phyloP scores from a whole-genome alignment of 2,329 filamentous ascomycete species.

The Beauveria rudraprayagi region DNA sequence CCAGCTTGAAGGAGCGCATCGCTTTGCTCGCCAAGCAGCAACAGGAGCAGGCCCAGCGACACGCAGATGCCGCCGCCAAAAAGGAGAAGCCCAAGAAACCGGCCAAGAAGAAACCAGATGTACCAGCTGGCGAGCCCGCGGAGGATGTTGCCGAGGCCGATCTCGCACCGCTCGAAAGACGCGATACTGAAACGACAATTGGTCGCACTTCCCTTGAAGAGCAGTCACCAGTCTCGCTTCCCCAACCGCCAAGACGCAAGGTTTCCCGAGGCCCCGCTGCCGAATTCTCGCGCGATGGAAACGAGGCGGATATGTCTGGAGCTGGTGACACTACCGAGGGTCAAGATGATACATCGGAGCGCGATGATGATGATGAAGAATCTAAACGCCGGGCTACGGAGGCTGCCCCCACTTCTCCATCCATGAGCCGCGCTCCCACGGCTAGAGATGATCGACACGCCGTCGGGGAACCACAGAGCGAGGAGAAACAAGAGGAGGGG shows the following conservation, averaged over 20 bases:
- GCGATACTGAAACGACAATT: constrained; percentile 38
- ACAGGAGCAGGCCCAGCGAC: constrained; percentile 75
- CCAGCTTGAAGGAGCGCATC: constrained; percentile 90
- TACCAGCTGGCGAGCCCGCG: constrained; percentile 25
- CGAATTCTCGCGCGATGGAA: constrained; percentile 47
- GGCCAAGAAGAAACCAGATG: constrained; percentile 59
- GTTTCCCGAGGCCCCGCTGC: constrained; percentile 37
- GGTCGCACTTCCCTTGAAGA: constrained; percentile 45
- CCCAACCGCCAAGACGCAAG: constrained; percentile 42
- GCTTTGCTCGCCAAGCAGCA: constrained; percentile 91
- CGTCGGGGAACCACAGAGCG: constrained; percentile 70
- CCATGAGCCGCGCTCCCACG: constrained; percentile 17
- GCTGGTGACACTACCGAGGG: constrained; percentile 57
- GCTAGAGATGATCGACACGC: constrained; percentile 47
- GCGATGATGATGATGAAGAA: constrained; percentile 65
- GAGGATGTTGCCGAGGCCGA: constrained; percentile 20
- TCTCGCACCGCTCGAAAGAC: constrained; percentile 35
- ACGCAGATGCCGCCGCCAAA: constrained; percentile 68
- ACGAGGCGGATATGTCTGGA: constrained; percentile 58
- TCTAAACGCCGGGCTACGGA: constrained; percentile 26
- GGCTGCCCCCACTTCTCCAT: constrained; percentile 30
- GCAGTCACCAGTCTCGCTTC: constrained; percentile 23
- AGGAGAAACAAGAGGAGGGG: constrained; percentile 53
- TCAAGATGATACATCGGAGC: constrained; percentile 55
- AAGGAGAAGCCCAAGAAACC: constrained; percentile 79